Evolutionary conservation across 352 stramenopile species (phyloP).

Genomic region (Discostella stelligera): DNA sequence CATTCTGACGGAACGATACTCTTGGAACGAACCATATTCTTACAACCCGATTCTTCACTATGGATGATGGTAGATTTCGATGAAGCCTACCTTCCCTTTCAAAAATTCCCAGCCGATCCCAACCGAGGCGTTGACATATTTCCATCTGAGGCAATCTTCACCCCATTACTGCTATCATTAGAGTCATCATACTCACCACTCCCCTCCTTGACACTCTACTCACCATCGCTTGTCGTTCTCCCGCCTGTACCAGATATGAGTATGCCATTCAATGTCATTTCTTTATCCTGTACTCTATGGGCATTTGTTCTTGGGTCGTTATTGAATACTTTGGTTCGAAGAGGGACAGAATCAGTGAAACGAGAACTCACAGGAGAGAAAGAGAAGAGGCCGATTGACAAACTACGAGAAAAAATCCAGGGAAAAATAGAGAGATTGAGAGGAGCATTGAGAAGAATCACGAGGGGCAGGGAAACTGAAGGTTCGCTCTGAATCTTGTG

Average conservation of each 20-base stretch:
- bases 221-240: conserved; percentile 64
- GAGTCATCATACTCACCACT: neutral
- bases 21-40: conserved; percentile 30
- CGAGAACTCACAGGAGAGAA: conserved; percentile 50
- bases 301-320: conserved; percentile 82
- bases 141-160: conserved; percentile 52
- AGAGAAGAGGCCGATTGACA: conserved; percentile 49
- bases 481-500: too few species aligned
- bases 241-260: conserved; percentile 83
- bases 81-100: conserved; percentile 68
- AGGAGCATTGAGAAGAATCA: conserved; percentile 13
- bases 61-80: conserved; percentile 66
- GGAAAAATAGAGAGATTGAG: conserved; percentile 31
- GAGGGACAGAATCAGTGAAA: conserved; percentile 46
- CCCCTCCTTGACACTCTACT: conserved; percentile 52
- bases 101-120: conserved; percentile 76
- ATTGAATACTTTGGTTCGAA: conserved; percentile 81
- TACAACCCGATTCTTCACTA: conserved; percentile 52
- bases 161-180: conserved; percentile 15
- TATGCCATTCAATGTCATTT: conserved; percentile 87
- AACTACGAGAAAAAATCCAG: conserved; percentile 45
- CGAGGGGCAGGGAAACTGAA: neutral
- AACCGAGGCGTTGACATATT: conserved; percentile 74
- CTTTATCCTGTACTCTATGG: conserved; percentile 80
- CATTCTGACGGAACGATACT: conserved; percentile 42